These are phyloP conservation scores for Helianthus tuberosus DNA, from an alignment of 129 eudicot species.

Conservation along the genomic window DNA sequence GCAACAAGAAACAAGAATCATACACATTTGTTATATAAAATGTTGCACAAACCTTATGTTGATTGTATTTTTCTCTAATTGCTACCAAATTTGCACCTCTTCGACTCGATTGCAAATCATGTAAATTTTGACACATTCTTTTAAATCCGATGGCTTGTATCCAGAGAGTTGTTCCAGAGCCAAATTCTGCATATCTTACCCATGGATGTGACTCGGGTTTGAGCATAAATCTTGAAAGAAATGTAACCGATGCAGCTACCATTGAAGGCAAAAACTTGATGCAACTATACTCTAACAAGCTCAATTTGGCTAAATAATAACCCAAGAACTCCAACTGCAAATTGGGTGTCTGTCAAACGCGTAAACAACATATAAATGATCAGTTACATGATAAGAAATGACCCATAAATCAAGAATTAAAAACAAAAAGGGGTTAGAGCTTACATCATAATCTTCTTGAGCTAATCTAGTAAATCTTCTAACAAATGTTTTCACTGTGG, in stretches of 20 bases:
- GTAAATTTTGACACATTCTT: slow-evolving; percentile 69
- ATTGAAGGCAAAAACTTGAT: slow-evolving; percentile 75
- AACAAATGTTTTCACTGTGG: slow-evolving; percentile 64
- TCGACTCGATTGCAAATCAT: slow-evolving; percentile 67
- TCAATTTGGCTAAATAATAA: slow-evolving; percentile 75
- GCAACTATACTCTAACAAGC: slow-evolving; percentile 78
- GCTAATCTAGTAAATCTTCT: slow-evolving; percentile 51
- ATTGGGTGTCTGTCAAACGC: slow-evolving; percentile 50
- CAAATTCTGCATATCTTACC: slow-evolving; percentile 63
- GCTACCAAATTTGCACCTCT: slow-evolving; percentile 56
- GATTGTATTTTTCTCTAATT: slow-evolving; percentile 70
- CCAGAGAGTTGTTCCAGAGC: slow-evolving; percentile 54
- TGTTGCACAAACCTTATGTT: slow-evolving; percentile 60
- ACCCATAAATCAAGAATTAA: background rate
- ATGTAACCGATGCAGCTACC: slow-evolving; percentile 80
- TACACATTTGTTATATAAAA: background rate
- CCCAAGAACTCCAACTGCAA: slow-evolving; percentile 63
- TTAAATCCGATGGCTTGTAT: slow-evolving; percentile 58
- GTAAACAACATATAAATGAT: slow-evolving; percentile 11
- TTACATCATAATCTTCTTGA: slow-evolving; percentile 57
- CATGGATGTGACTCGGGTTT: slow-evolving; percentile 68
- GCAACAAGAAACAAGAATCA: slow-evolving; percentile 5
- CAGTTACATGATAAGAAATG: background rate
- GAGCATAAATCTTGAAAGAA: slow-evolving; percentile 68
- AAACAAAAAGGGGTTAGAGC: background rate